phyloP scores from a whole-genome alignment of 371 early-diverging fungal species.

The Zopfochytrium polystomum region DNA sequence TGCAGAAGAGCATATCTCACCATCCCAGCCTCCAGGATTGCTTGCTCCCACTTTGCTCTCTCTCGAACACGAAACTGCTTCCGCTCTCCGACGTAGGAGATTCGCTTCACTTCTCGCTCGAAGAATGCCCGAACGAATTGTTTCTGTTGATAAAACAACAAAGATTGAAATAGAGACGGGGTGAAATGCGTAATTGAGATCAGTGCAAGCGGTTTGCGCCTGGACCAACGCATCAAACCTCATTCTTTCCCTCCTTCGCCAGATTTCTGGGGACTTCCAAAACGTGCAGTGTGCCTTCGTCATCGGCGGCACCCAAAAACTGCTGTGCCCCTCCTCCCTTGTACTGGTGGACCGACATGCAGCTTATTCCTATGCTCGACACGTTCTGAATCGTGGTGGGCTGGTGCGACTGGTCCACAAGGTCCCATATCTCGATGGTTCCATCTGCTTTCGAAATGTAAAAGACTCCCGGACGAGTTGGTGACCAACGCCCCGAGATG shows the following conservation, averaged over 20 bases:
- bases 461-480: slow-evolving; percentile 57
- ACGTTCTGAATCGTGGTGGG: slow-evolving; percentile 48
- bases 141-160: slow-evolving; percentile 32
- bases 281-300: slow-evolving; percentile 59
- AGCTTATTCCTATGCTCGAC: slow-evolving; percentile 42
- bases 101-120: slow-evolving; percentile 51
- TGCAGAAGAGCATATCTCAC: slow-evolving; percentile 4
- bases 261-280: slow-evolving; percentile 55
- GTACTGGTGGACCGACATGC: slow-evolving; percentile 46
- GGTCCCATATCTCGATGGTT: slow-evolving; percentile 55
- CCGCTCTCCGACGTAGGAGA: slow-evolving; percentile 38
- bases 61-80: slow-evolving; percentile 38
- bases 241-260: slow-evolving; percentile 47
- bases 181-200: slow-evolving; percentile 1
- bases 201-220: not conserved
- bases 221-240: slow-evolving; percentile 29
- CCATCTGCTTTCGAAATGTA: slow-evolving; percentile 54
- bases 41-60: slow-evolving; percentile 34
- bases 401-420: slow-evolving; percentile 50
- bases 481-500: slow-evolving; percentile 52
- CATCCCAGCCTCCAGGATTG: slow-evolving; percentile 30
- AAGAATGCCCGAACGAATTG: slow-evolving; percentile 43
- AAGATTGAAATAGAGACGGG: slow-evolving; percentile 1
- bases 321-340: slow-evolving; percentile 35
- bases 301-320: slow-evolving; percentile 67